These are phyloP conservation scores for Aurantiochytrium sp. DNA, from an alignment of 108 stramenopile genomes.

Conservation along the genomic window DNA sequence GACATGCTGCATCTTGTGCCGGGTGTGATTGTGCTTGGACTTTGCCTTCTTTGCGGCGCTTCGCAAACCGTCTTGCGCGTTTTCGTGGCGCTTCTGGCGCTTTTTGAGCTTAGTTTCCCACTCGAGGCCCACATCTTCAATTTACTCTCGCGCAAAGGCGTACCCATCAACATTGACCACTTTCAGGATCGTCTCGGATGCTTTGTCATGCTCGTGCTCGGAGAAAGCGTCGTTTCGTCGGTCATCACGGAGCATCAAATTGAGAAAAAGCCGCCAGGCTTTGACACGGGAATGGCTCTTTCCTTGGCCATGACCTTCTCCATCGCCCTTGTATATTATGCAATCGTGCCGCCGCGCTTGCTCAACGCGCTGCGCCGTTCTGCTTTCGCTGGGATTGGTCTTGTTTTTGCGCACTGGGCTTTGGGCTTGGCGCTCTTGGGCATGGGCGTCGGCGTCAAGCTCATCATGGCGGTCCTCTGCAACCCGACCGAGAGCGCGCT, in stretches of 20 bases:
- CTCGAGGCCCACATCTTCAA: neutral
- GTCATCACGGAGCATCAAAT: neutral
- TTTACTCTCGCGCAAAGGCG: neutral
- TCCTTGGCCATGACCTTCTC: neutral
- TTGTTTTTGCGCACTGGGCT: neutral
- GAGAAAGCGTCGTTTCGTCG: neutral
- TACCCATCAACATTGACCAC: neutral
- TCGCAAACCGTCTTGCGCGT: neutral
- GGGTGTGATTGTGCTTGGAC: neutral
- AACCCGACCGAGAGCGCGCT: neutral
- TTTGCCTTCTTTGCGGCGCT: neutral
- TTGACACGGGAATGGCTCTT: neutral
- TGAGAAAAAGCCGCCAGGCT: neutral
- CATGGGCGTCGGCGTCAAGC: neutral
- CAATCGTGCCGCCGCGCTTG: neutral
- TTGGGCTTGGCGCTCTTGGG: neutral
- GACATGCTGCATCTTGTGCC: neutral
- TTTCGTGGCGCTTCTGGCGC: neutral
- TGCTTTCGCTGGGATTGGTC: neutral
- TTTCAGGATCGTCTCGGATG: neutral
- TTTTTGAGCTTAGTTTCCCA: neutral
- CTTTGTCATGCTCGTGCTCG: neutral
- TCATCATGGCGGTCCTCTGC: neutral
- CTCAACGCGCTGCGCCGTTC: neutral
- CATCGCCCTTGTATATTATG: neutral